These are phyloP conservation scores for Solanum rostratum DNA, from an alignment of 257 asterid species.

Conservation along the genomic window DNA sequence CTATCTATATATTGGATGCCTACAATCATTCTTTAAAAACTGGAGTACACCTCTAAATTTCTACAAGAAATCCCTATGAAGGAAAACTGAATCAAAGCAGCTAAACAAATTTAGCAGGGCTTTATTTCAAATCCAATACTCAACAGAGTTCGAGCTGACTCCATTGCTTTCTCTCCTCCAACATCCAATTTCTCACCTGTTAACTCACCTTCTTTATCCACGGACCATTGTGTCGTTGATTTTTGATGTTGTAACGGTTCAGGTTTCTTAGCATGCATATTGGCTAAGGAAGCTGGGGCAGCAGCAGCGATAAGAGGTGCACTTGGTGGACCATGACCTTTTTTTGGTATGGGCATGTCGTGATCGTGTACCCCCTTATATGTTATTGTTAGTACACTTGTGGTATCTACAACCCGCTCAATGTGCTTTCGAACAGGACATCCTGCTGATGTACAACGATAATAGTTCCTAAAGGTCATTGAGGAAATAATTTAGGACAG, in stretches of 20 bases:
- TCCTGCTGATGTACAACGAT: slow-evolving; percentile 84
- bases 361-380: slow-evolving; percentile 80
- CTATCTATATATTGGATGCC: slow-evolving; percentile 13
- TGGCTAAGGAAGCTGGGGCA: slow-evolving; percentile 23
- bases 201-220: slow-evolving; percentile 46
- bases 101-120: slow-evolving; percentile 39
- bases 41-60: slow-evolving; percentile 3
- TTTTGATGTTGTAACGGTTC: slow-evolving; percentile 20
- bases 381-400: slow-evolving; percentile 47
- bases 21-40: slow-evolving; percentile 18
- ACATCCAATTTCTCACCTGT: slow-evolving; percentile 33
- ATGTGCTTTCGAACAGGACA: slow-evolving; percentile 88
- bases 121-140: slow-evolving; percentile 75
- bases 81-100: neutral
- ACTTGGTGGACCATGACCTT: slow-evolving; percentile 38
- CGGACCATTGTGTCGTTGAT: slow-evolving; percentile 44
- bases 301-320: slow-evolving; percentile 27
- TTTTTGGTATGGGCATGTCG: slow-evolving; percentile 73
- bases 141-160: slow-evolving; percentile 49
- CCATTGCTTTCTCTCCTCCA: slow-evolving; percentile 31
- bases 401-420: slow-evolving; percentile 58
- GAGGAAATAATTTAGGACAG: neutral
- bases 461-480: slow-evolving; percentile 65
- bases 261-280: slow-evolving; percentile 13
- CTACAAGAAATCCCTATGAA: slow-evolving; percentile 4